Conservation (phyloP, 257 asterid species). For the Solanum commersonii region DNA sequence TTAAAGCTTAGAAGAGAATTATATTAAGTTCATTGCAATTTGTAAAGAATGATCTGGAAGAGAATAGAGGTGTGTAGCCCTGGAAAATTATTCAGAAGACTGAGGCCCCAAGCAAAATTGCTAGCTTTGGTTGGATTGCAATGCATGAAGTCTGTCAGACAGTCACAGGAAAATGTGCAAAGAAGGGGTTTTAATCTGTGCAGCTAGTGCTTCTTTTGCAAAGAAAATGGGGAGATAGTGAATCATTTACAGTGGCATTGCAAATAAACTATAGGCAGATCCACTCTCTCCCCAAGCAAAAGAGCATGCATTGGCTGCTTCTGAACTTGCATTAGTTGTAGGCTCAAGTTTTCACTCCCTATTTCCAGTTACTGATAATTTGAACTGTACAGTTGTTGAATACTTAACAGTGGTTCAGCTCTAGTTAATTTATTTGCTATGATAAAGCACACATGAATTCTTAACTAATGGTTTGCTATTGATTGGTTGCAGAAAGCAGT, state of each 20-base stretch:
- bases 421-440: background rate
- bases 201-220: background rate
- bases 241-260: background rate
- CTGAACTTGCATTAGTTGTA: background rate
- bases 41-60: background rate
- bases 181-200: background rate
- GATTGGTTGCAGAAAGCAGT: slow-evolving; percentile 62
- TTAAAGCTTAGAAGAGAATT: background rate
- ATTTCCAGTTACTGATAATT: background rate
- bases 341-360: background rate
- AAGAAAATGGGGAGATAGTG: background rate
- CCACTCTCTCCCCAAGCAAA: background rate
- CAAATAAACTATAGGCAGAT: background rate
- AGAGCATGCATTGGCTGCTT: background rate
- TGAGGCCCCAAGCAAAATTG: background rate
- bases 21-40: background rate
- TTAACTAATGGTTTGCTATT: background rate
- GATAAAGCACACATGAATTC: background rate
- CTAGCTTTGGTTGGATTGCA: background rate
- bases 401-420: background rate
- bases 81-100: background rate
- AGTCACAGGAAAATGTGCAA: background rate
- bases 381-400: background rate
- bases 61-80: background rate
- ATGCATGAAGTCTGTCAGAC: background rate